Evolutionary conservation across 2,329 filamentous ascomycete genomes (phyloP).

Genomic region (Arthrobotrys sphaeroides): DNA sequence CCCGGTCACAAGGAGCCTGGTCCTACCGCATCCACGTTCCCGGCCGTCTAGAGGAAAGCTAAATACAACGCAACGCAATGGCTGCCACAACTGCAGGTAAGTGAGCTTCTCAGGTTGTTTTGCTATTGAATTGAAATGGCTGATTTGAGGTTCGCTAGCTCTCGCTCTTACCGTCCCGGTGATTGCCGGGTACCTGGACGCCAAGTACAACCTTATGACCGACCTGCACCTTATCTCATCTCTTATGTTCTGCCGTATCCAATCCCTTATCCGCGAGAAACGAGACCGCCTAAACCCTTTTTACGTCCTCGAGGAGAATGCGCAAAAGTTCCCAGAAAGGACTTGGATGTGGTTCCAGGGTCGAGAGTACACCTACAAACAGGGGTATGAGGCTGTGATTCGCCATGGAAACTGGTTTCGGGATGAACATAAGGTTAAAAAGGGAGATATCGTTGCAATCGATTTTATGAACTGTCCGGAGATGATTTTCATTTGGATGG

Average conservation of each 20-base stretch:
- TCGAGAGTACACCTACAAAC: conserved; percentile 75
- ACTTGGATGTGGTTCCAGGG: conserved; percentile 75
- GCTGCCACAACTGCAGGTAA: conserved; percentile 29
- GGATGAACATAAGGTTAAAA: conserved; percentile 70
- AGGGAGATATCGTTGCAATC: conserved; percentile 80
- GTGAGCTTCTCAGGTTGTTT: neutral
- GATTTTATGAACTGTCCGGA: conserved; percentile 83
- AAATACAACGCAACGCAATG: conserved; percentile 30
- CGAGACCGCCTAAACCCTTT: conserved; percentile 75
- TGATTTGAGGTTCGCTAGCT: neutral
- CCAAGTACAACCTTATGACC: conserved; percentile 72
- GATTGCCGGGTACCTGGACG: conserved; percentile 80
- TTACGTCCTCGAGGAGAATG: conserved; percentile 76
- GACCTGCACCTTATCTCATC: conserved; percentile 72
- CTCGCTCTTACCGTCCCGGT: conserved; percentile 71
- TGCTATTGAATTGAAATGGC: neutral
- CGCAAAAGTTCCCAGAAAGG: conserved; percentile 63
- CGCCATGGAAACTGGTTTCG: conserved; percentile 81
- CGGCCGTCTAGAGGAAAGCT: neutral
- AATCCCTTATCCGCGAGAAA: conserved; percentile 63
- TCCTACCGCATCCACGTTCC: neutral
- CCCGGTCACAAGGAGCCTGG: conserved; percentile 18
- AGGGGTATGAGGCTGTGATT: conserved; percentile 75
- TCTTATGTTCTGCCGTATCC: conserved; percentile 61
- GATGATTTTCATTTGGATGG: conserved; percentile 79